Evolutionary conservation across 345 rosid species (phyloP).

Genomic region (Turritis glabra): DNA sequence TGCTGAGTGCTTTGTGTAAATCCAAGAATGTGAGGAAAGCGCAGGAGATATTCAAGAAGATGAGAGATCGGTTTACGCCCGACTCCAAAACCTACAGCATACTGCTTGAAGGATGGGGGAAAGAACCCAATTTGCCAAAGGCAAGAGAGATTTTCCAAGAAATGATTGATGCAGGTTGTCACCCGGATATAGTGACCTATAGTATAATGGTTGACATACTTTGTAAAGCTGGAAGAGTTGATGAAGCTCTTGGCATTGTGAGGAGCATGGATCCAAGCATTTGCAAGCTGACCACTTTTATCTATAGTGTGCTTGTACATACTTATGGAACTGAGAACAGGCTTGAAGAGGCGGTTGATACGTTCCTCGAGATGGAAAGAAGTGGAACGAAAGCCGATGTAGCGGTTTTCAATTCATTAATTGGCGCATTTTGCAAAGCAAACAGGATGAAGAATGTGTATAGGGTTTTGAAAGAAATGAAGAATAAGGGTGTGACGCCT

Average conservation of each 20-base stretch:
- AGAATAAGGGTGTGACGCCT: constrained; percentile 53
- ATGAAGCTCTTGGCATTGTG: constrained; percentile 75
- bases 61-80: constrained; percentile 56
- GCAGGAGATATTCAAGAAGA: constrained; percentile 70
- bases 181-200: constrained; percentile 84
- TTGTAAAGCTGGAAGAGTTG: constrained; percentile 89
- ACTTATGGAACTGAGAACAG: constrained; percentile 73
- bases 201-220: constrained; percentile 84
- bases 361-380: constrained; percentile 83
- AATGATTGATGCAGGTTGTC: constrained; percentile 66
- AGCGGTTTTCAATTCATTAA: constrained; percentile 72
- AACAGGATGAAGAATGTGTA: constrained; percentile 64
- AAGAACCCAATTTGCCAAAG: constrained; percentile 78
- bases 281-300: constrained; percentile 70
- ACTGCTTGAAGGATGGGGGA: constrained; percentile 92
- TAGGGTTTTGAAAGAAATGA: constrained; percentile 78
- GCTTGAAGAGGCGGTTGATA: constrained; percentile 75
- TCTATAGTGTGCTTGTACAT: constrained; percentile 82
- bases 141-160: constrained; percentile 76
- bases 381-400: constrained; percentile 70
- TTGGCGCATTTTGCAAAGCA: constrained; percentile 77
- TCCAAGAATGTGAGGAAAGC: constrained; percentile 90
- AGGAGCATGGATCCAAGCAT: constrained; percentile 57
- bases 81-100: constrained; percentile 83
- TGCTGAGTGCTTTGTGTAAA: constrained; percentile 88